Evolutionary conservation across 176 grass and related monocot species (phyloP), one percentile per base, ranked within the genome.

Genomic region (Carex scoparia): DNA sequence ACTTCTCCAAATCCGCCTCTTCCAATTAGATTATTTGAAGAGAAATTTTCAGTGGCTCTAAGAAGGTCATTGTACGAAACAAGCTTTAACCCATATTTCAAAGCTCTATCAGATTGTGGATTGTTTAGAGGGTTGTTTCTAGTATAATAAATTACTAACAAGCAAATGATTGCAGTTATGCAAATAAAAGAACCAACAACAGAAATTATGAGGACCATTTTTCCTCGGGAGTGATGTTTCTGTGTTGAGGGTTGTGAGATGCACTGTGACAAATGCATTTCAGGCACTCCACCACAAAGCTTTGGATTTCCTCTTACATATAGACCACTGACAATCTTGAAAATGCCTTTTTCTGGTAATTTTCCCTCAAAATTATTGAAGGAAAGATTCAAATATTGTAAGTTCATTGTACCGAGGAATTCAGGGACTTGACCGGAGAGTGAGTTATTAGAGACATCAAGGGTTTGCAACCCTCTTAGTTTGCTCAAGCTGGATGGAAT

Each of bases 51-150:
- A 35, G 86, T 91, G 57, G 86, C 87, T 56, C 28, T 89, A 12
- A 89, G 42, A 46, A 91, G 40, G 10, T 87, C 90, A 84, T 84
- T 51, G 65, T 88, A 91, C 4, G 84, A 86, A 37, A 91, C 71
- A 54, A 3, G 79, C 58, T 62, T 31, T 8, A 80, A 70, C 14
- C 35, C 44, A 85, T 79, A 37, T 57, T 69, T 85, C 3, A 85
- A 61, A 1, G 4, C 12, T 28, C 40, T 23, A 4, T 23, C 49
- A 15, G 37, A 54, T 79, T 56, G 3, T 19, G 7, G 19, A 15
- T 65, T 70, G 46, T 65, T 81, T 60, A 3, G 10, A 33, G 82
- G 74, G 4, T 33, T 33, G 33, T 48, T 73, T 73, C 18, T 48
- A 49, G 0, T 19, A 46, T 46, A 71, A n/a, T 16, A 71, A 46